These are phyloP conservation scores for Oryza nivara DNA, from an alignment of 176 grass and related monocot species.

Conservation along the genomic window DNA sequence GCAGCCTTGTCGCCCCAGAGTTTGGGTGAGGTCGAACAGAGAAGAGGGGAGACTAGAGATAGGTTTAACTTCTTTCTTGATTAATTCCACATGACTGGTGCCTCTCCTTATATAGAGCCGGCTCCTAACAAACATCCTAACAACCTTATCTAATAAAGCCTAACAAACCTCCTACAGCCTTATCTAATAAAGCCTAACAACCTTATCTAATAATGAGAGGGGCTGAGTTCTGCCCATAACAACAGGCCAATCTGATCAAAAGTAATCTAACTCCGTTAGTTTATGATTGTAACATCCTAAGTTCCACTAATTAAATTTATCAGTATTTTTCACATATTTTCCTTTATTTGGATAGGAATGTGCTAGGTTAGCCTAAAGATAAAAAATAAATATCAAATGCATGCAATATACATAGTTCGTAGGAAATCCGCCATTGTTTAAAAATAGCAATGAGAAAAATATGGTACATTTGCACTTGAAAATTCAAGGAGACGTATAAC, in stretches of 20 bases:
- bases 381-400: neutral
- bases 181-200: too few relatives aligned
- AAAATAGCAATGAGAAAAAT: conserved; percentile 11
- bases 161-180: too few relatives aligned
- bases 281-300: neutral
- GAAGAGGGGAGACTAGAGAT: too few relatives aligned
- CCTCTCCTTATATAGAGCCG: too few relatives aligned
- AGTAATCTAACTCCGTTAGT: neutral
- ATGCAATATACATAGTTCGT: neutral
- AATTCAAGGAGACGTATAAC: neutral
- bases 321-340: conserved; percentile 13
- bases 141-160: too few relatives aligned
- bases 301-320: neutral
- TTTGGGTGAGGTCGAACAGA: too few relatives aligned
- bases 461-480: conserved; percentile 8
- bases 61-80: too few relatives aligned
- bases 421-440: neutral
- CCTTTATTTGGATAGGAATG: conserved; percentile 15
- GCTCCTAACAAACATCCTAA: too few relatives aligned
- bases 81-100: too few relatives aligned
- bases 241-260: neutral
- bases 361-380: conserved; percentile 10
- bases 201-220: too few relatives aligned
- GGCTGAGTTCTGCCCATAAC: too few relatives aligned
- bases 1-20: too few relatives aligned